phyloP scores from a whole-genome alignment of 2,329 filamentous ascomycete genomes.

The Fusarium floridanum region DNA sequence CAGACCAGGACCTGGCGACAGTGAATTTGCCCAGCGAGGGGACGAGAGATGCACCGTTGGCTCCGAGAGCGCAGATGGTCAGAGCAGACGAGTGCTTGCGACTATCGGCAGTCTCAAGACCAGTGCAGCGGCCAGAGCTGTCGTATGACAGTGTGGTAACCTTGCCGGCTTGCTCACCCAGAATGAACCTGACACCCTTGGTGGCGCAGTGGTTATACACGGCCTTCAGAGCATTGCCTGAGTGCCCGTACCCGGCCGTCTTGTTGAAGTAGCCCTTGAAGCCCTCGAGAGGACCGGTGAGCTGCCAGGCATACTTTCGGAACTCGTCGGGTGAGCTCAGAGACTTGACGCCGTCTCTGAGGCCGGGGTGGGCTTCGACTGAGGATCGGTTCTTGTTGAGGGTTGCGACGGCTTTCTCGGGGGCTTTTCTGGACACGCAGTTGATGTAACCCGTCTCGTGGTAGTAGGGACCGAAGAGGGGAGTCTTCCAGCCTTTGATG shows the following conservation, averaged over 20 bases:
- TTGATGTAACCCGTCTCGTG: constrained; percentile 25
- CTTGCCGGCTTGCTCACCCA: constrained; percentile 12
- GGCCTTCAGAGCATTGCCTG: constrained; percentile 8
- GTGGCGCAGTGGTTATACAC: constrained; percentile 7
- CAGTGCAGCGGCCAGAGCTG: constrained; percentile 1
- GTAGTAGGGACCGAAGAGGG: constrained; percentile 23
- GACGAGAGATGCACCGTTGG: constrained; percentile 5
- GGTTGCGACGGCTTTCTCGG: constrained; percentile 7
- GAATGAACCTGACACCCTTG: constrained; percentile 13
- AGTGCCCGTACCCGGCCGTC: constrained; percentile 5
- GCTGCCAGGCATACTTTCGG: constrained; percentile 12
- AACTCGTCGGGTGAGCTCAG: constrained; percentile 5
- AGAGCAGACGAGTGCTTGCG: neutral
- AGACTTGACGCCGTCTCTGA: constrained; percentile 8
- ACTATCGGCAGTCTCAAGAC: constrained; percentile 9
- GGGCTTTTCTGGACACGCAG: constrained; percentile 15
- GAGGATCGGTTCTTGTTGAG: constrained; percentile 11
- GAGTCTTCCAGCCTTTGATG: constrained; percentile 20
- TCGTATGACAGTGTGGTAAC: constrained; percentile 1
- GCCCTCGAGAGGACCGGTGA: constrained; percentile 6
- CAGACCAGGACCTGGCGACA: constrained; percentile 13
- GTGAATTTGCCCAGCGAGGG: constrained; percentile 2
- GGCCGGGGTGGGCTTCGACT: constrained; percentile 4
- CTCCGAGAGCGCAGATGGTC: constrained; percentile 11
- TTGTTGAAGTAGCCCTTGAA: constrained; percentile 22